These are phyloP conservation scores for Daphne laureola DNA, from an alignment of 441 rosid genomes.

Conservation along the genomic window DNA sequence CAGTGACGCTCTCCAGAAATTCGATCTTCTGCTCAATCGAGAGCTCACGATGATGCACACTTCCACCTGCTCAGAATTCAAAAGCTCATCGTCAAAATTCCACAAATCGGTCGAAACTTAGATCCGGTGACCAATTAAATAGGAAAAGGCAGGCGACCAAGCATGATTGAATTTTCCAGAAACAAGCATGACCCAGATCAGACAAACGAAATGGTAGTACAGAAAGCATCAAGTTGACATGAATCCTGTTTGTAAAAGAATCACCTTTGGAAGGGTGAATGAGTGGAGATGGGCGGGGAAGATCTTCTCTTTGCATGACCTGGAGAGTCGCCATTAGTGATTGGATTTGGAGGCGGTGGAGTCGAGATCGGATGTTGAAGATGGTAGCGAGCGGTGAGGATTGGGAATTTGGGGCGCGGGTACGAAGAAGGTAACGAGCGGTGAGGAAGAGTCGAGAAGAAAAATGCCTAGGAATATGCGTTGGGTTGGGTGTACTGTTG, in stretches of 20 bases:
- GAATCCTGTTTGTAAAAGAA: not conserved
- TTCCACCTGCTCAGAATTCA: conserved; percentile 38
- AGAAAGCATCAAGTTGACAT: too few relatives aligned
- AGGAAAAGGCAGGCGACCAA: not conserved
- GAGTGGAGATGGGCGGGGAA: conserved; percentile 35
- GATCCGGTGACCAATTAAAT: too few relatives aligned
- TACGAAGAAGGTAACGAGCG: not conserved
- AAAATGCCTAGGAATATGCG: not conserved
- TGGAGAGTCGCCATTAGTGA: conserved; percentile 57
- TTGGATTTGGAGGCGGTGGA: not conserved
- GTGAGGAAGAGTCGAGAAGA: not conserved
- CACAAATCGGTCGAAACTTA: too few relatives aligned
- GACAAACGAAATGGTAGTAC: too few relatives aligned
- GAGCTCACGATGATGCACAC: conserved; percentile 41
- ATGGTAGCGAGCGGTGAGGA: not conserved
- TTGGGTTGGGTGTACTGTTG: not conserved
- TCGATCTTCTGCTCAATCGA: conserved; percentile 88
- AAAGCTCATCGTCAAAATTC: not conserved
- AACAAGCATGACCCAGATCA: not conserved
- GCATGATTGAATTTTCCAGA: not conserved
- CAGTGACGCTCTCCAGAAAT: conserved; percentile 73
- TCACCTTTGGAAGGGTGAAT: conserved; percentile 36
- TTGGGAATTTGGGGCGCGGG: too few relatives aligned
- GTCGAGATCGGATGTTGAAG: not conserved
- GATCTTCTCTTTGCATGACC: conserved; percentile 46